Evolutionary conservation across 164 flowering plant species (phyloP).

Genomic region (Kingdonia uniflora): DNA sequence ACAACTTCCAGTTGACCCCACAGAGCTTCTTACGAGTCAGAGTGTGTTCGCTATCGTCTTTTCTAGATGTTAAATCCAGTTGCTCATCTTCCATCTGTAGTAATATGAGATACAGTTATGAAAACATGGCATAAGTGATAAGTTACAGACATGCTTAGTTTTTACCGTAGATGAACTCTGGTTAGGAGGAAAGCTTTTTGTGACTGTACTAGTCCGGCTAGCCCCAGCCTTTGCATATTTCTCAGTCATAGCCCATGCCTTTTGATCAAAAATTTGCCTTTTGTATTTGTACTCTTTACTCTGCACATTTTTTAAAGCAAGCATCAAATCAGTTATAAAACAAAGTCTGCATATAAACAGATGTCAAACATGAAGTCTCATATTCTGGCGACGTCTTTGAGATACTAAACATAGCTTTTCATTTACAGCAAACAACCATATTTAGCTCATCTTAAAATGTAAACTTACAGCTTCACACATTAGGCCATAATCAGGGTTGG

Average conservation of each 20-base stretch:
- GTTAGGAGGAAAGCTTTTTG: slow-evolving; percentile 10
- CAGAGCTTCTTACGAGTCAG: slow-evolving; percentile 7
- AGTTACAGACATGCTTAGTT: slow-evolving; percentile 7
- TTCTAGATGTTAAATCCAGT: too few relatives aligned
- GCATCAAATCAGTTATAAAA: too few relatives aligned
- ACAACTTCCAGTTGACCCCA: slow-evolving; percentile 22
- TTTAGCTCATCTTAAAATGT: neutral
- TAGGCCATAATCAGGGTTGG: slow-evolving; percentile 94
- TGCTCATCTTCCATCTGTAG: too few relatives aligned
- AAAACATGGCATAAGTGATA: slow-evolving; percentile 12
- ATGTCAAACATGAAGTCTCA: too few relatives aligned
- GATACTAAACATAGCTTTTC: too few relatives aligned
- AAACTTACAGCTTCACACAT: slow-evolving; percentile 81
- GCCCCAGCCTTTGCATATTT: slow-evolving; percentile 49
- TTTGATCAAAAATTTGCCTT: slow-evolving; percentile 66
- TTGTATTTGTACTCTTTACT: slow-evolving; percentile 82
- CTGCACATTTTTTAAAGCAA: slow-evolving; percentile 28
- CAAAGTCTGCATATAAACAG: too few relatives aligned
- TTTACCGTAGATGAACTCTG: too few relatives aligned
- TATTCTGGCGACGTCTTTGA: too few relatives aligned
- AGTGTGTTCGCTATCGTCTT: slow-evolving; percentile 7
- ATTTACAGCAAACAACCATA: too few relatives aligned
- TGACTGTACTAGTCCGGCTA: slow-evolving; percentile 15
- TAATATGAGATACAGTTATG: neutral
- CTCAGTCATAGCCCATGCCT: slow-evolving; percentile 71